Percentiles rank a stretch among this genome's conserved stretches.
Evolutionary conservation across 2,329 filamentous ascomycete genomes (phyloP).

Genomic region (Albophoma yamanashiensis): DNA sequence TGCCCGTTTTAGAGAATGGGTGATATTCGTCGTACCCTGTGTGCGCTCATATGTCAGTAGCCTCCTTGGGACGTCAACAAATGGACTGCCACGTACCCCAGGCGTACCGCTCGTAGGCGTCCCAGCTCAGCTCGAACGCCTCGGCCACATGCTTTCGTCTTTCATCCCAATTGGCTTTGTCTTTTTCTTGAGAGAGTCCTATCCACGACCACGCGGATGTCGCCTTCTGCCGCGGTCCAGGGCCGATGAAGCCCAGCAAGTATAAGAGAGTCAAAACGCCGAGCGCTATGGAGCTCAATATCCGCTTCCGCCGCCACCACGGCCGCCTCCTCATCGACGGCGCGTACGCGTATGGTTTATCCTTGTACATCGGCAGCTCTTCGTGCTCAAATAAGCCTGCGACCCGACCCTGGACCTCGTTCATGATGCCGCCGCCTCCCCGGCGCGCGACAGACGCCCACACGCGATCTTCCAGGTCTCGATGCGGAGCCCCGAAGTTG

Average conservation of each 20-base stretch:
- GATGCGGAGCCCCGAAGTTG: constrained; percentile 54
- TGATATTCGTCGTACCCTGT: constrained; percentile 76
- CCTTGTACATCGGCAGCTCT: constrained; percentile 88
- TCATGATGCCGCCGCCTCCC: constrained; percentile 29
- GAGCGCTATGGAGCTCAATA: constrained; percentile 40
- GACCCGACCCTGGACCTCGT: constrained; percentile 50
- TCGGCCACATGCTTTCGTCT: constrained; percentile 76
- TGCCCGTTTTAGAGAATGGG: constrained; percentile 67
- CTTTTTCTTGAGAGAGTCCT: constrained; percentile 33
- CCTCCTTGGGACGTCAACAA: not conserved
- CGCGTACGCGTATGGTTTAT: constrained; percentile 79
- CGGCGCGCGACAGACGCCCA: constrained; percentile 43
- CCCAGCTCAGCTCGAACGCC: constrained; percentile 86
- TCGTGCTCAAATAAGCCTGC: constrained; percentile 51
- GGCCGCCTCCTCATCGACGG: constrained; percentile 47
- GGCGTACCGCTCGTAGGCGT: constrained; percentile 81
- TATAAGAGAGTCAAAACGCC: constrained; percentile 53
- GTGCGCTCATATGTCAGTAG: constrained; percentile 15
- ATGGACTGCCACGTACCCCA: constrained; percentile 60
- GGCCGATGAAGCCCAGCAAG: constrained; percentile 52
- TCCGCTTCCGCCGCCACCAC: constrained; percentile 53
- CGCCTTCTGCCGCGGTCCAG: constrained; percentile 18
- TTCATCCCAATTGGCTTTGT: constrained; percentile 59
- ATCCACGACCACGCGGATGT: constrained; percentile 48
- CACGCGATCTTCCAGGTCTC: constrained; percentile 52